Evolutionary conservation across 306 rosid species (phyloP), one percentile per base, ranked within the genome.

Genomic region (Castanea crenata): DNA sequence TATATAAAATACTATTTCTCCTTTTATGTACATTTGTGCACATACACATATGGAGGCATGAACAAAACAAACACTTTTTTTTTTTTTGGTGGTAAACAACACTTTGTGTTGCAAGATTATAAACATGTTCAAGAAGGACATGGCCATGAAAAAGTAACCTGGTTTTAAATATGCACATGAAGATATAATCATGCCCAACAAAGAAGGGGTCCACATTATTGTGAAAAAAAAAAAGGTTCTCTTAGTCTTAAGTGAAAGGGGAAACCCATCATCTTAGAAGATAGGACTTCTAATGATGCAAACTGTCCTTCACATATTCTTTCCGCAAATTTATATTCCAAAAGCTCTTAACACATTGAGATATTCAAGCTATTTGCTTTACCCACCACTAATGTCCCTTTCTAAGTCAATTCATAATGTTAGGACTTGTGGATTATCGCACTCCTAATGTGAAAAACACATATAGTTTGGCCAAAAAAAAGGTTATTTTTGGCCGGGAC

Each of bases 141-240:
- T 56, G 57, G 16, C 69, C 73, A 29, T 49, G 35, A 79, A 63
- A 41, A 63, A 41, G 8, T 41, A 41, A 31, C 52, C 27, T 29
- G 32, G 21, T 8, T 46, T 79, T 13, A 29, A 69, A 56, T 35
- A 32, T 59, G 23, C 51, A 29, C 61, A 79, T 71, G 82, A 23
- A 54, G 62, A 51, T 46, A 79, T 34, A 27, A 70, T 81, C 74
- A 76, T 85, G 82, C 78, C 81, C 83, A 76, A 81, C 86, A 83
- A 73, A 79, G 69, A 74, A 83, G 89, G 89, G 86, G 89, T 74
- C 89, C 86, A 76, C 83, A 62, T 8, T 69, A 59, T 65, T 83
- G 86, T 68, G 79, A 38, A 58, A 81, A 83, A 81, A 81, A 81
- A 81, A 81, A 77, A 55, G 25, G 70, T 38, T 32, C 55, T 41